These are phyloP conservation scores for Dryadomyces quercus-mongolicae DNA, from an alignment of 2,329 filamentous ascomycete genomes.

Conservation along the genomic window DNA sequence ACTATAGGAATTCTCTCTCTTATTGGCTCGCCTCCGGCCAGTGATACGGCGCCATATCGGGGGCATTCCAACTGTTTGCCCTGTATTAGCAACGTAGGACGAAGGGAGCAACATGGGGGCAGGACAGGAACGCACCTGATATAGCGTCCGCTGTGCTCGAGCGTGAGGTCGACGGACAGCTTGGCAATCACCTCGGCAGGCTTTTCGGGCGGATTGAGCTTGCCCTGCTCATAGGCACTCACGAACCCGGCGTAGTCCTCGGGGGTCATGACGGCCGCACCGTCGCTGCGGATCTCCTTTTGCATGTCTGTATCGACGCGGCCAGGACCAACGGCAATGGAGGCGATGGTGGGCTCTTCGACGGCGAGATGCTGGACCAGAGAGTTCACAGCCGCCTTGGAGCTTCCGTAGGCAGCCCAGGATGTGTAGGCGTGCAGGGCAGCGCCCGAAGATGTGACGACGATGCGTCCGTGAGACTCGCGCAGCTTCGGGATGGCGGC, in stretches of 20 bases:
- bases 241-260: constrained; percentile 56
- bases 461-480: constrained; percentile 53
- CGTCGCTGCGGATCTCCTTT: constrained; percentile 57
- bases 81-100: neutral
- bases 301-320: constrained; percentile 89
- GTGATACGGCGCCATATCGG: constrained; percentile 35
- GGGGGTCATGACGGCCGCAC: constrained; percentile 35
- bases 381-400: constrained; percentile 77
- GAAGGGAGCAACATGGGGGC: neutral
- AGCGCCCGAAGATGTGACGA: constrained; percentile 74
- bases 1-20: neutral
- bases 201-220: constrained; percentile 68
- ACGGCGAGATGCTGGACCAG: constrained; percentile 57
- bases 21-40: neutral
- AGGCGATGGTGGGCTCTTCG: constrained; percentile 68
- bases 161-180: constrained; percentile 53
- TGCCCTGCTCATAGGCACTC: constrained; percentile 55
- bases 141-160: constrained; percentile 63
- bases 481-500: constrained; percentile 59
- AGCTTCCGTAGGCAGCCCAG: constrained; percentile 73
- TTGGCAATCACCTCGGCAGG: constrained; percentile 79
- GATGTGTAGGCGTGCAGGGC: constrained; percentile 51
- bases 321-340: constrained; percentile 63
- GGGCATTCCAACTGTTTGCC: constrained; percentile 35
- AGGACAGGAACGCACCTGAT: constrained; percentile 39